A percentile compares a stretch with the other conserved stretches of the same genome.
phyloP scores from a whole-genome alignment of 176 grass and related monocot genomes.

The Aegilops bicornis region DNA sequence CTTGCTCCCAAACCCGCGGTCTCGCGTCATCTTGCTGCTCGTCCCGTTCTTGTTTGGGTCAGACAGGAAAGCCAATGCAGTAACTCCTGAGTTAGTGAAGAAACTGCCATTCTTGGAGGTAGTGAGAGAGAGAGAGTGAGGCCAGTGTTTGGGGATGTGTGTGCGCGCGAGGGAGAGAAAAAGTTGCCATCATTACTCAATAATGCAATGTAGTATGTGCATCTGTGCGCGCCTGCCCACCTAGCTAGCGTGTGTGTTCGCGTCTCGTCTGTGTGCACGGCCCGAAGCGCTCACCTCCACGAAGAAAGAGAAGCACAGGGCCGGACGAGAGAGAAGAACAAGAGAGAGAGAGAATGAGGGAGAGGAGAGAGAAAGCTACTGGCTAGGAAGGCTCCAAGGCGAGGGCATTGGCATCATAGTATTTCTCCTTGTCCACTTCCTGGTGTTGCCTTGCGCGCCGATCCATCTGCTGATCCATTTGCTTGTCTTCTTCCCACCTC shows the following conservation, averaged over 20 bases:
- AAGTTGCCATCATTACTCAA: conserved; percentile 79
- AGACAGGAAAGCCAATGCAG: conserved; percentile 60
- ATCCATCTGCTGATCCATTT: conserved; percentile 39
- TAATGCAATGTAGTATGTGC: conserved; percentile 58
- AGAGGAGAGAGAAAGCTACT: neutral
- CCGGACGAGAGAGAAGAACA: neutral
- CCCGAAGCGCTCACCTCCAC: conserved; percentile 48
- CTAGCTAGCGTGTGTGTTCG: conserved; percentile 37
- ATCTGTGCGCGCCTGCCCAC: conserved; percentile 34
- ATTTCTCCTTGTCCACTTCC: conserved; percentile 34
- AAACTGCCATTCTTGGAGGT: conserved; percentile 59
- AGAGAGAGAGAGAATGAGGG: neutral
- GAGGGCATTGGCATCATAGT: conserved; percentile 43
- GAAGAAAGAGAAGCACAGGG: neutral
- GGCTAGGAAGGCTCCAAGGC: conserved; percentile 19
- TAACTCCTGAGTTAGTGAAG: conserved; percentile 60
- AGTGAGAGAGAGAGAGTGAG: conserved; percentile 15
- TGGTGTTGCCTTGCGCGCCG: conserved; percentile 42
- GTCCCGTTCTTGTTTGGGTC: conserved; percentile 27
- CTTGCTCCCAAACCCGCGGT: neutral
- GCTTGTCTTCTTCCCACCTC: conserved; percentile 25
- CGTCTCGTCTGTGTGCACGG: conserved; percentile 45
- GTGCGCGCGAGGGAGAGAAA: conserved; percentile 34
- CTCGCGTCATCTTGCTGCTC: conserved; percentile 17
- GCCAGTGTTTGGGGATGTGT: conserved; percentile 44